Evolutionary conservation across 75 land plant genomes (phyloP), one percentile per base, ranked within the genome.

Genomic region (Pinus taeda): DNA sequence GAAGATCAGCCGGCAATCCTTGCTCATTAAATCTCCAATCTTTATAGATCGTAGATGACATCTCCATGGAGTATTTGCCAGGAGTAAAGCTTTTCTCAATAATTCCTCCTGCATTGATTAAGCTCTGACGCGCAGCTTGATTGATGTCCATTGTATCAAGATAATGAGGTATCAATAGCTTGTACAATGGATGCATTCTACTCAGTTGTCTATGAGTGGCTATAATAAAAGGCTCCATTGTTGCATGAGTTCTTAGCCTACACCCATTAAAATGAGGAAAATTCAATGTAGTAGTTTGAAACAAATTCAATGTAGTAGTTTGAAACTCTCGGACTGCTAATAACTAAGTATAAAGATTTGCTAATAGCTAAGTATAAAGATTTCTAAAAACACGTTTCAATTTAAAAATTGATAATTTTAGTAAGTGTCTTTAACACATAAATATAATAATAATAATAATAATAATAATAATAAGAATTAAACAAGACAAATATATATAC

Each of bases 211-310:
- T 74, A 53, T 91, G 71, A 8, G 90, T 82, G 18, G 93, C 93
- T 62, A 93, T 93, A 20, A 93, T 76, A 56, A 93, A 84, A 29
- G 95, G 95, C 74, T 93, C 95, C 6, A 91, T 85, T 26, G 66
- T 67, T 0, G 87, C 88, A 69, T 91, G 93, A 15, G 91, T 91
- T 24, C 80, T 70, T 56, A 91, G 79, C 85, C 88, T 89, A 75
- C 37, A 70, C 58, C 29, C 9, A 80, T 4, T 15, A n/a, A 18
- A 42, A 42, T 29, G 15, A 9, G 14, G 11, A 49, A 49, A 49
- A 2, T 6, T 2, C 13, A 66, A 15, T 17, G 6, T 6, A 6
- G n/a, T n/a, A n/a, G n/a, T n/a, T n/a, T n/a, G n/a, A n/a, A n/a
- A n/a, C n/a, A n/a, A n/a, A n/a, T n/a, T n/a, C n/a, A n/a, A n/a